phyloP scores from a whole-genome alignment of 2,329 filamentous ascomycete genomes.

The Diaporthe longicolla region DNA sequence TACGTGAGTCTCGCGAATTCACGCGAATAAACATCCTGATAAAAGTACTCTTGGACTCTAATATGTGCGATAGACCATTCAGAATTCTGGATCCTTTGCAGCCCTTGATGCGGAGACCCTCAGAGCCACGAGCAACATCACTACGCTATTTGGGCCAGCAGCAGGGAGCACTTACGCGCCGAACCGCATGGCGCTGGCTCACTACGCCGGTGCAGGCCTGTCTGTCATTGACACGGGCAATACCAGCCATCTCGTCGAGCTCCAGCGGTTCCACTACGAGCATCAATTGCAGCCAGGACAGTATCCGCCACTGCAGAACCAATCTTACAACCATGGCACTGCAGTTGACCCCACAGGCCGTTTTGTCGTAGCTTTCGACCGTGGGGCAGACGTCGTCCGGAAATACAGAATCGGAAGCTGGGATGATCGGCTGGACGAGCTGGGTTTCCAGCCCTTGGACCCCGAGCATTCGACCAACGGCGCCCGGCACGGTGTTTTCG shows the following conservation, averaged over 20 bases:
- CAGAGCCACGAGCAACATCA: conserved; percentile 1
- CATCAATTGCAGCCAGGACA: neutral
- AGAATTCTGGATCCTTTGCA: neutral
- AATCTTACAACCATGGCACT: conserved; percentile 5
- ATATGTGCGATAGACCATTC: neutral
- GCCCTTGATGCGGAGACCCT: conserved; percentile 4
- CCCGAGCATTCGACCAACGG: neutral
- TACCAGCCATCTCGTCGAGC: neutral
- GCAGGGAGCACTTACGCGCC: neutral
- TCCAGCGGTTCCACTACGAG: conserved; percentile 9
- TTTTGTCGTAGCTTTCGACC: neutral
- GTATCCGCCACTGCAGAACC: conserved; percentile 2
- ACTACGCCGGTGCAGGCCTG: neutral
- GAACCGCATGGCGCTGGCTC: conserved; percentile 2
- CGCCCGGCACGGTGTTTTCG: conserved; percentile 2
- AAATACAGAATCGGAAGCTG: conserved; percentile 4
- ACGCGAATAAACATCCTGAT: no score
- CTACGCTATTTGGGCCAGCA: neutral
- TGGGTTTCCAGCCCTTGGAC: neutral
- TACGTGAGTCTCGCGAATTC: neutral
- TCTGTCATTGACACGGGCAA: conserved; percentile 13
- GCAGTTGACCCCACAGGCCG: neutral
- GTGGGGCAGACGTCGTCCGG: conserved; percentile 7
- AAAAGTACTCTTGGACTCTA: neutral
- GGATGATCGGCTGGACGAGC: conserved; percentile 6